Evolutionary conservation across 2,329 filamentous ascomycete genomes (phyloP), one percentile per base, ranked within the genome.

Genomic region (Colletotrichum sp.): DNA sequence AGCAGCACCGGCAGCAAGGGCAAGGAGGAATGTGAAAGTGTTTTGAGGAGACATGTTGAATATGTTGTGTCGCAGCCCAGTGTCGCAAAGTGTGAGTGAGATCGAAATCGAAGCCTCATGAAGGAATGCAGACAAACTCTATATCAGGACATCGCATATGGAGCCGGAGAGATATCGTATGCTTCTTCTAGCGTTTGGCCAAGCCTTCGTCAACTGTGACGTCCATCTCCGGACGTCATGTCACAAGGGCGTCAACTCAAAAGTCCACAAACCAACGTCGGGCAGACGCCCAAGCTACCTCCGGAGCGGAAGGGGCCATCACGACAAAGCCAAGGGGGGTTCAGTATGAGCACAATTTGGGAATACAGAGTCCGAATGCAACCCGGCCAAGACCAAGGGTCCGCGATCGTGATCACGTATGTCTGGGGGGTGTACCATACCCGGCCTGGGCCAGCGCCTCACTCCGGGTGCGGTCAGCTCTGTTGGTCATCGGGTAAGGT

Each of bases 61-160:
- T 34, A 24, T 62, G 39, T 36, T 26, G 36, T 67, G 44, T 68
- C 34, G 65, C 64, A 59, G 39, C 59, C 59, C 9, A 34, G 8
- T 60, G 64, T 68, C 71, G 57, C 30, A 68, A 18, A 62, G 28
- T 24, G 34, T 26, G 44, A 36, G 24, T n/a, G 44, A 32, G 32
- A 36, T 34, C 30, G 32, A 32, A 32, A 34, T 36, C 28, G 34
- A 62, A 69, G 55, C 55, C 65, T 57, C 24, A 26, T 26, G 64
- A 69, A 65, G 70, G 74, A 76, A 76, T 76, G 74, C 70, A 64
- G 74, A 44, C 70, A 76, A 76, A 76, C 44, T 73, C 74, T 76
- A 76, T 76, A 76, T 76, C 49, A 76, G 70, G 57, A 73, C 59
- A 68, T 32, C 18, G 60, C 9, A 49, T 36, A 32, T 64, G 3